Conservation (phyloP, 257 asterid species). For the Ligustrum vulgare region DNA sequence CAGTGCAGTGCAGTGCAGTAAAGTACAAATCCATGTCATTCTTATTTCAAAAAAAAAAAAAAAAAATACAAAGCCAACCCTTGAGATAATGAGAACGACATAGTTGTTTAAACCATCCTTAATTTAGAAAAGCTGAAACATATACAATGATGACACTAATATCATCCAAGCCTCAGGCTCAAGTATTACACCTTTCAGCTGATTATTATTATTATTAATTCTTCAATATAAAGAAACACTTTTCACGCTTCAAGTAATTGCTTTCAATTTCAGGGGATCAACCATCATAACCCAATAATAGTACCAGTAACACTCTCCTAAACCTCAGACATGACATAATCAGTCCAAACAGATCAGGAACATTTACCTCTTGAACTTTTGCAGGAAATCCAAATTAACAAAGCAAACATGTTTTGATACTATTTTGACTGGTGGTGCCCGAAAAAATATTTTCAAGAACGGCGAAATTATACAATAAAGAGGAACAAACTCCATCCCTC, state of each 20-base stretch:
- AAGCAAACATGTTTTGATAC: background rate
- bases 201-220: background rate
- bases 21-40: background rate
- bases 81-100: background rate
- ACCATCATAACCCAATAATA: background rate
- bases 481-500: background rate
- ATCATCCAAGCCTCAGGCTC: background rate
- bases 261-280: background rate
- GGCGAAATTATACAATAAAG: background rate
- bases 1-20: background rate
- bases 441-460: constrained; percentile 3
- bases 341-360: constrained; percentile 4
- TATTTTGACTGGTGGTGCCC: background rate
- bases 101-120: background rate
- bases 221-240: background rate
- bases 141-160: background rate
- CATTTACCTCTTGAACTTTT: constrained; percentile 7
- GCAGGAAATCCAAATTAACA: constrained; percentile 23
- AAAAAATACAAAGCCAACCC: too few relatives aligned
- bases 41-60: background rate
- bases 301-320: background rate
- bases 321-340: background rate
- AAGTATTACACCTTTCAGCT: background rate
- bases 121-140: background rate
- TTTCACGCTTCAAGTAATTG: background rate